Evolutionary conservation across 1,284 basidiomycete genomes (phyloP).

Genomic region (Porodaedalea pini): DNA sequence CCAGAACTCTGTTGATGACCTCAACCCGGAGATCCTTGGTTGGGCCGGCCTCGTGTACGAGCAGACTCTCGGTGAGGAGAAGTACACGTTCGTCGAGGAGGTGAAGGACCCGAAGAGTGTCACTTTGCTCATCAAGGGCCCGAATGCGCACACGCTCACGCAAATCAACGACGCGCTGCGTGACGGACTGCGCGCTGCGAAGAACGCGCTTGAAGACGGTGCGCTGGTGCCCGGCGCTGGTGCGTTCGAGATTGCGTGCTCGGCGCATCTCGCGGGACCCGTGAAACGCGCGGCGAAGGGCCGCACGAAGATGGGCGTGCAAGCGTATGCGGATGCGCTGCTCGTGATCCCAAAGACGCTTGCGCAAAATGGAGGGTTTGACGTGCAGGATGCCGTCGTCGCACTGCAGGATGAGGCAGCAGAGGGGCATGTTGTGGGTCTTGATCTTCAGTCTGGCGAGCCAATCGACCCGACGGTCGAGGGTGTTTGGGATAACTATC

Average conservation of each 20-base stretch:
- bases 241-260: conserved; percentile 95
- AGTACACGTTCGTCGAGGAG: conserved; percentile 97
- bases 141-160: conserved; percentile 93
- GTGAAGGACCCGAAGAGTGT: conserved; percentile 96
- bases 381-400: conserved; percentile 95
- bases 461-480: conserved; percentile 94
- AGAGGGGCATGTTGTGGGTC: conserved; percentile 86
- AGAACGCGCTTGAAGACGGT: conserved; percentile 94
- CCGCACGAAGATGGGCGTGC: conserved; percentile 95
- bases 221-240: conserved; percentile 91
- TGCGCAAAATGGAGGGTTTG: conserved; percentile 94
- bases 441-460: conserved; percentile 92
- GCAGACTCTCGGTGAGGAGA: conserved; percentile 98
- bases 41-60: conserved; percentile 99
- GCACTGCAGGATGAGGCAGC: conserved; percentile 92
- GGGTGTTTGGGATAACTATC: conserved; percentile 99
- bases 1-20: conserved; percentile 97
- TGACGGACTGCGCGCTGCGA: conserved; percentile 93
- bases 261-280: conserved; percentile 75
- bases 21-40: conserved; percentile 87
- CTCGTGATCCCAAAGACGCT: conserved; percentile 96
- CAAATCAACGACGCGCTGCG: conserved; percentile 97
- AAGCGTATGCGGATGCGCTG: conserved; percentile 95
- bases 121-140: conserved; percentile 97
- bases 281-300: conserved; percentile 90